Evolutionary conservation across 2,329 filamentous ascomycete genomes (phyloP).

Genomic region (Mycogone perniciosa): DNA sequence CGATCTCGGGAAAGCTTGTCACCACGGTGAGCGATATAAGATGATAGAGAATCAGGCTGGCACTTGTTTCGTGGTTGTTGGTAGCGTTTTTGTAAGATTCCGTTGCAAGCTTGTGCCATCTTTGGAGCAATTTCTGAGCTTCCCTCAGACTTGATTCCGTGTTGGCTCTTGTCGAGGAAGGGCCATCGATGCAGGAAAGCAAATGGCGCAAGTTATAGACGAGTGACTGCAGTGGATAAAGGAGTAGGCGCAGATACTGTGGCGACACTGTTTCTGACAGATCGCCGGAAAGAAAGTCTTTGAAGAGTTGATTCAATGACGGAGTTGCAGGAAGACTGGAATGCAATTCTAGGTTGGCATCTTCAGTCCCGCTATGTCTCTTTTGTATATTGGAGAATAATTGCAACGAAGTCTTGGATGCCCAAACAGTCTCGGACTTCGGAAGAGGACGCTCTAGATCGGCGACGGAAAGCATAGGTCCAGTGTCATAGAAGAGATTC

Average conservation of each 20-base stretch:
- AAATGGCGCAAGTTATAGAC: background rate
- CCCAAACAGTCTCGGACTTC: conserved; percentile 55
- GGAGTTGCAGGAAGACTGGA: background rate
- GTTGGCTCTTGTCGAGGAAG: conserved; percentile 30
- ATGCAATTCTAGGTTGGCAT: background rate
- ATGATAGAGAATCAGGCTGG: conserved; percentile 57
- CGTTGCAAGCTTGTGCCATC: conserved; percentile 61
- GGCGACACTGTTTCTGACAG: background rate
- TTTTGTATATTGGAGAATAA: background rate
- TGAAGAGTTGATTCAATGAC: conserved; percentile 2
- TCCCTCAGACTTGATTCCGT: conserved; percentile 56
- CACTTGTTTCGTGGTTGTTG: background rate
- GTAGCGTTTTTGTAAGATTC: background rate
- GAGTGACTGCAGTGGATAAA: conserved; percentile 58
- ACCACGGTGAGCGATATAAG: conserved; percentile 63
- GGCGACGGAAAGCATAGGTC: conserved; percentile 56
- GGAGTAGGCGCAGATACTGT: conserved; percentile 4
- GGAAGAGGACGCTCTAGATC: conserved; percentile 61
- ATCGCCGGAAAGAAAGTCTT: background rate
- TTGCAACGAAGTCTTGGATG: background rate
- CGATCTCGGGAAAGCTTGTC: conserved; percentile 61
- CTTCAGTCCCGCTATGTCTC: background rate
- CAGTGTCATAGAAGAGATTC: conserved; percentile 58
- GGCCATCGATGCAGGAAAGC: conserved; percentile 37
- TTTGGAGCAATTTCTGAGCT: conserved; percentile 55